Evolutionary conservation across 352 stramenopile genomes (phyloP).

Genomic region (Phytophthora pini): DNA sequence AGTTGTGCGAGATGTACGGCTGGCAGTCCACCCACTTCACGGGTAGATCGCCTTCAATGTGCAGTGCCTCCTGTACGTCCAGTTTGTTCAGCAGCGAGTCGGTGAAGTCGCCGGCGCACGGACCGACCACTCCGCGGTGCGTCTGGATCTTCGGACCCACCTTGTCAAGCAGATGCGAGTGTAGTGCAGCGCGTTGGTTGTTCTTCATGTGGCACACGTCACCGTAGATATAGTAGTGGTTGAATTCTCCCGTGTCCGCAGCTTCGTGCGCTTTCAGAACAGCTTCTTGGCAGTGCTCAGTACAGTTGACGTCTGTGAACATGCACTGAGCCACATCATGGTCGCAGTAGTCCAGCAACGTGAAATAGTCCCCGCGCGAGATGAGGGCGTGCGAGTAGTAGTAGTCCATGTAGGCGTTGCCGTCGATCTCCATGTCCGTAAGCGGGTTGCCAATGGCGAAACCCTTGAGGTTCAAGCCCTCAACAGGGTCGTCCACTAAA

Average conservation of each 20-base stretch:
- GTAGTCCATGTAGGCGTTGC: constrained; percentile 77
- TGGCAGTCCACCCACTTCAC: constrained; percentile 70
- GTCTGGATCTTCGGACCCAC: constrained; percentile 38
- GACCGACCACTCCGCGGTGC: constrained; percentile 58
- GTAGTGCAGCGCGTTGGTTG: constrained; percentile 48
- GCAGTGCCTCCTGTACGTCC: constrained; percentile 61
- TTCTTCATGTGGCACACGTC: constrained; percentile 71
- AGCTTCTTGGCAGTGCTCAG: constrained; percentile 49
- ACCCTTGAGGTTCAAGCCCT: constrained; percentile 60
- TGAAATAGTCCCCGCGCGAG: constrained; percentile 63
- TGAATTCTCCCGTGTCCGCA: constrained; percentile 54
- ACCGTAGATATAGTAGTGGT: constrained; percentile 79
- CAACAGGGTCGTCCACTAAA: constrained; percentile 60
- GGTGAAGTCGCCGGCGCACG: constrained; percentile 66
- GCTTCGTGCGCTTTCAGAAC: constrained; percentile 48
- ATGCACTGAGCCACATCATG: constrained; percentile 66
- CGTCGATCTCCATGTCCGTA: constrained; percentile 71
- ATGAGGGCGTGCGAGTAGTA: constrained; percentile 85
- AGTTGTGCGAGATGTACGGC: constrained; percentile 52
- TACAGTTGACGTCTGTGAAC: constrained; percentile 61
- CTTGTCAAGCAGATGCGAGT: constrained; percentile 40
- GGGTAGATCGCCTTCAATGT: constrained; percentile 50
- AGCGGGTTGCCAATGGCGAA: constrained; percentile 82
- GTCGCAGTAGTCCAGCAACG: constrained; percentile 56
- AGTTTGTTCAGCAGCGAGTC: constrained; percentile 53